phyloP scores from a whole-genome alignment of 2,329 filamentous ascomycete species.

The Westerdykella ornata region DNA sequence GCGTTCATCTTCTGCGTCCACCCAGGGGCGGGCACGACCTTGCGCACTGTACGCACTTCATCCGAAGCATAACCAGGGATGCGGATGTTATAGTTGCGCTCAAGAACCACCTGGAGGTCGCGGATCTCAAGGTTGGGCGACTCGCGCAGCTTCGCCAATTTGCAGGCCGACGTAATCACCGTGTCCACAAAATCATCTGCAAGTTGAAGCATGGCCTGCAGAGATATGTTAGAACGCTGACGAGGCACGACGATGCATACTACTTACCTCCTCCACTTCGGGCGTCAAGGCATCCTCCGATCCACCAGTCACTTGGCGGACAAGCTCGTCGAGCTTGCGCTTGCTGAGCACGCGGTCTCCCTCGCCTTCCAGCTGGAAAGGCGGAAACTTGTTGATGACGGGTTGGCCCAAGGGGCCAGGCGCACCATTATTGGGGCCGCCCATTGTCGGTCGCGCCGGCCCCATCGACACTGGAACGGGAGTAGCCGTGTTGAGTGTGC shows the following conservation, averaged over 20 bases:
- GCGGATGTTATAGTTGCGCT: slow-evolving; percentile 65
- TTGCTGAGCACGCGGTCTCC: slow-evolving; percentile 92
- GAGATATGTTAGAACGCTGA: slow-evolving; percentile 10
- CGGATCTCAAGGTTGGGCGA: slow-evolving; percentile 80
- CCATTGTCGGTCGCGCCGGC: slow-evolving; percentile 71
- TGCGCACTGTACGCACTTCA: slow-evolving; percentile 87
- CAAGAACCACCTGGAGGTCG: slow-evolving; percentile 50
- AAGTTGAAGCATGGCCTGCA: slow-evolving; percentile 73
- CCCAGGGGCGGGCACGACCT: slow-evolving; percentile 76
- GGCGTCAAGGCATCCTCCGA: slow-evolving; percentile 75
- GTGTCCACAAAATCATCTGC: slow-evolving; percentile 94
- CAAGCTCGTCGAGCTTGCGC: slow-evolving; percentile 93
- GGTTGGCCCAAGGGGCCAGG: slow-evolving; percentile 84
- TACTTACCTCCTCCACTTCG: slow-evolving; percentile 85
- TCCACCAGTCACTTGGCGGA: slow-evolving; percentile 84
- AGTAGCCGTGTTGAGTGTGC: slow-evolving; percentile 64
- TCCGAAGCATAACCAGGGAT: slow-evolving; percentile 93
- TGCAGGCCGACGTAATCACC: slow-evolving; percentile 78
- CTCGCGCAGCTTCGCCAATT: slow-evolving; percentile 85
- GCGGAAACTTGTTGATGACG: slow-evolving; percentile 71
- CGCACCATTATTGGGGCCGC: slow-evolving; percentile 65
- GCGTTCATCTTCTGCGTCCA: slow-evolving; percentile 98
- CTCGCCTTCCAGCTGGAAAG: slow-evolving; percentile 82
- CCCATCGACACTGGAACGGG: slow-evolving; percentile 70
- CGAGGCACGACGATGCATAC: too few species aligned